Conservation (phyloP, 2,329 filamentous ascomycete genomes). For the Cadophora sp. region DNA sequence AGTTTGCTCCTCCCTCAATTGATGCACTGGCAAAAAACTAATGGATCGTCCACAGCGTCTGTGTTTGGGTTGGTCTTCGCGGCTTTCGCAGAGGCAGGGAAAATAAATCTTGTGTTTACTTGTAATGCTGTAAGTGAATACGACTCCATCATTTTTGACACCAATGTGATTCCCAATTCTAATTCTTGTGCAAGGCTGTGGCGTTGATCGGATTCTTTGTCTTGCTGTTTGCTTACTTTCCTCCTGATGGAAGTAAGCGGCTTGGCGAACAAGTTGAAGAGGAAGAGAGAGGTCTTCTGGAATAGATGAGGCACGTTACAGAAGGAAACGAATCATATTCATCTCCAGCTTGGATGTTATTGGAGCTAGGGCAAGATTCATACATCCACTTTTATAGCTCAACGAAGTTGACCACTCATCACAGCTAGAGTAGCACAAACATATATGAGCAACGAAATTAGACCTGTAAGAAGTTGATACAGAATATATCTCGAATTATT, state of each 20-base stretch:
- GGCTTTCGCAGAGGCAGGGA: slow-evolving; percentile 64
- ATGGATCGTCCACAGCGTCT: slow-evolving; percentile 52
- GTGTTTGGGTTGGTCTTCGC: slow-evolving; percentile 73
- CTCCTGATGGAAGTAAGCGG: slow-evolving; percentile 49
- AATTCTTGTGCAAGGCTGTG: slow-evolving; percentile 53
- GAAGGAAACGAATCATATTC: background rate
- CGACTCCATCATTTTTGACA: background rate
- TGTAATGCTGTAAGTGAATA: slow-evolving; percentile 64
- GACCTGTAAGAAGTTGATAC: too few species aligned
- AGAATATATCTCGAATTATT: too few species aligned
- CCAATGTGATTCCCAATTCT: background rate
- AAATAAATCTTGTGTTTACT: slow-evolving; percentile 68
- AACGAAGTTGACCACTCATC: too few species aligned
- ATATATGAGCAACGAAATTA: too few species aligned
- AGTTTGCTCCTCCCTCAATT: background rate
- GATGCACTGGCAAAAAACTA: background rate
- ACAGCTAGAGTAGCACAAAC: too few species aligned
- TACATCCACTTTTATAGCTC: too few species aligned
- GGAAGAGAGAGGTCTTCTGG: background rate
- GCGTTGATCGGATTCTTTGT: slow-evolving; percentile 59
- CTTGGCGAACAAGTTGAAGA: slow-evolving; percentile 10
- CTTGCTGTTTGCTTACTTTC: slow-evolving; percentile 53
- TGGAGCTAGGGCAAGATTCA: too few species aligned
- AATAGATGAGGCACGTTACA: background rate
- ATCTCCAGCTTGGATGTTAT: too few species aligned